Percentiles rank a stretch among this genome's conserved stretches.
These are phyloP conservation scores for Aegle marmelos DNA, from an alignment of 345 rosid species.

Conservation along the genomic window DNA sequence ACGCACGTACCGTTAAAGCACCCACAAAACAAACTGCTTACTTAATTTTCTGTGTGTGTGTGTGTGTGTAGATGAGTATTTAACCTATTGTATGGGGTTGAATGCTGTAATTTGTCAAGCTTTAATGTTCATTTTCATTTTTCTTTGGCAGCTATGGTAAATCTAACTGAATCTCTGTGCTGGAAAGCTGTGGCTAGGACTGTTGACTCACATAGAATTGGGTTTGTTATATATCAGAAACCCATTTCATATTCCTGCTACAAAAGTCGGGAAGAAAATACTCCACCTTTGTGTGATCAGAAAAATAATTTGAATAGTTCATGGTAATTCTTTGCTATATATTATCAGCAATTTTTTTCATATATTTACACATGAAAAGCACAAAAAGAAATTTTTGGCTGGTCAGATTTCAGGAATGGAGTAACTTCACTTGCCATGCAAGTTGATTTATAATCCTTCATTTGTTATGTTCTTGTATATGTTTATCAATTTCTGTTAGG, in stretches of 20 bases:
- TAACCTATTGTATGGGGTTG: not conserved
- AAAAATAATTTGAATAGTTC: slow-evolving; percentile 40
- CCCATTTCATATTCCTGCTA: slow-evolving; percentile 73
- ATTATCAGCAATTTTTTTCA: not conserved
- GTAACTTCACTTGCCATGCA: not conserved
- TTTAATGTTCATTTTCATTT: not conserved
- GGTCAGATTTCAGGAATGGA: not conserved
- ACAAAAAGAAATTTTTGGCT: not conserved
- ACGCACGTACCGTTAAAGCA: too few species aligned
- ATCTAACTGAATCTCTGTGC: slow-evolving; percentile 73
- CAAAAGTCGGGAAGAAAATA: slow-evolving; percentile 40
- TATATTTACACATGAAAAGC: not conserved
- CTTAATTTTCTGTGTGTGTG: too few species aligned
- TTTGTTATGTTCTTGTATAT: not conserved
- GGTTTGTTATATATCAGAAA: slow-evolving; percentile 81
- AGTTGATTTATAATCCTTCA: not conserved
- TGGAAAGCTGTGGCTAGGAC: slow-evolving; percentile 74
- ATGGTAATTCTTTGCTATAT: slow-evolving; percentile 47
- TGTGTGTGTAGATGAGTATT: too few species aligned
- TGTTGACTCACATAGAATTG: slow-evolving; percentile 60
- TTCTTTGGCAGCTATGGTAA: slow-evolving; percentile 65
- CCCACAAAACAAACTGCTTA: not conserved
- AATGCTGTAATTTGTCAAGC: slow-evolving; percentile 12
- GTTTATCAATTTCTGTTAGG: not conserved
- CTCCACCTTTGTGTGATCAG: slow-evolving; percentile 67